These are phyloP conservation scores for Staphylotrichum longicolle DNA, from an alignment of 495 filamentous ascomycete species.

Conservation along the genomic window DNA sequence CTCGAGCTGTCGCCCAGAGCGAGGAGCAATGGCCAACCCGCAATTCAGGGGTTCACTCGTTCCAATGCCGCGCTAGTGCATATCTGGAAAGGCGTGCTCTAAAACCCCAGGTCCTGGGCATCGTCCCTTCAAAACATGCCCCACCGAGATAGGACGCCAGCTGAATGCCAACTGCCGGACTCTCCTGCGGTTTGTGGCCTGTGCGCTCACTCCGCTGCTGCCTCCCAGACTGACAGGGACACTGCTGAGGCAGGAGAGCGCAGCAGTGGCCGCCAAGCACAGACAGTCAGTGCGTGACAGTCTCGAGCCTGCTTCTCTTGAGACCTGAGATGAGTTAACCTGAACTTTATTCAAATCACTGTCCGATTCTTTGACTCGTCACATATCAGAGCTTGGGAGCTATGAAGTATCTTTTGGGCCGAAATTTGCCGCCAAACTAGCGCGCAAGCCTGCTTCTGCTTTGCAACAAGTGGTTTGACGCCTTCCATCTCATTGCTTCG, in stretches of 20 bases:
- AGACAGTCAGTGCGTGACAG: slow-evolving; percentile 20
- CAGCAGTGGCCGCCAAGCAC: too few relatives aligned
- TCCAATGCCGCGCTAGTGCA: slow-evolving; percentile 23
- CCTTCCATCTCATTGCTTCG: neutral
- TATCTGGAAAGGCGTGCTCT: slow-evolving; percentile 17
- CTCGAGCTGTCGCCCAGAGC: slow-evolving; percentile 22
- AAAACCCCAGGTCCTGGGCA: slow-evolving; percentile 21
- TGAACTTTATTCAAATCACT: neutral
- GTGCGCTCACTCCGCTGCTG: neutral
- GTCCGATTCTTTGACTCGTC: neutral
- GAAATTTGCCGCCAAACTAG: neutral
- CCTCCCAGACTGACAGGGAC: too few relatives aligned
- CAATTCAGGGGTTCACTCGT: slow-evolving; percentile 31
- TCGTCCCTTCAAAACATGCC: slow-evolving; percentile 5
- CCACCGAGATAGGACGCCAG: slow-evolving; percentile 4
- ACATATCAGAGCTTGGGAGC: neutral
- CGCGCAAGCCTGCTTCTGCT: neutral
- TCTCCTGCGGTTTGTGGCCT: neutral
- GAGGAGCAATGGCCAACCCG: slow-evolving; percentile 22
- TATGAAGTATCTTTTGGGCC: neutral
- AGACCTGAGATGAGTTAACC: neutral
- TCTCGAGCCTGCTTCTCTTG: neutral
- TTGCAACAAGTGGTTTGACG: neutral
- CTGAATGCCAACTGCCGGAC: neutral
- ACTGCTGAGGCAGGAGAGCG: too few relatives aligned